Evolutionary conservation across 2,329 filamentous ascomycete species (phyloP), one percentile per base, ranked within the genome.

Genomic region (Cryphonectria japonica): DNA sequence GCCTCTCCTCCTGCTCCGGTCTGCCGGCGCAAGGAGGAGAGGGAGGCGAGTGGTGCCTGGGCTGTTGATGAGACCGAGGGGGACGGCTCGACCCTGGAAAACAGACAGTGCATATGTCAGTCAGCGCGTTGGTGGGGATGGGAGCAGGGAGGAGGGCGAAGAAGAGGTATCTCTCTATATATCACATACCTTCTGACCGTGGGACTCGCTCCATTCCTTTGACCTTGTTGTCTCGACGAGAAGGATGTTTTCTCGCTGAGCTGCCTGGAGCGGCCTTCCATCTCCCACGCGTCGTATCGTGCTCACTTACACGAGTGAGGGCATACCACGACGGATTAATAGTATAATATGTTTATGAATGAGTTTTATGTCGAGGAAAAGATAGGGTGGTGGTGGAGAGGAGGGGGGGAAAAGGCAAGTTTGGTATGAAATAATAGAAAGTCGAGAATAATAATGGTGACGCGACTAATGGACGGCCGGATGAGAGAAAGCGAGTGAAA

Each of bases 401-500:
- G 59, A 61, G 59, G 32, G n/a, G n/a, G 37, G 37, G 1, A 13
- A 11, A 39, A 39, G 7, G 37, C 1, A 37, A 22, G 34, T 19
- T 4, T 34, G 14, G 59, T 22, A 34, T 34, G 59, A 32, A 34
- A 39, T n/a, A 13, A 8, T 16, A 13, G 1, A n/a, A 59, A 26
- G 26, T 29, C 13, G 59, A 19, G 19, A 26, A 61, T 22, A 34
- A 37, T 61, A 39, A n/a, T 39, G 59, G 34, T 37, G 32, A 39
- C 22, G 46, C 46, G 32, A n/a, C 22, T 61, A 14, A 19, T 26
- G 19, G 32, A 2, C 19, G 59, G 19, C 32, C 34, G 59, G 34
- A 26, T 39, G 19, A 39, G 34, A n/a, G 46, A 50, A 61, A 61
- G 59, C 34, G 59, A 61, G 19, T 61, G 59, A 39, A 61, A 61